phyloP scores from a whole-genome alignment of 2,329 filamentous ascomycete species.

The Colletotrichum cuscutae region DNA sequence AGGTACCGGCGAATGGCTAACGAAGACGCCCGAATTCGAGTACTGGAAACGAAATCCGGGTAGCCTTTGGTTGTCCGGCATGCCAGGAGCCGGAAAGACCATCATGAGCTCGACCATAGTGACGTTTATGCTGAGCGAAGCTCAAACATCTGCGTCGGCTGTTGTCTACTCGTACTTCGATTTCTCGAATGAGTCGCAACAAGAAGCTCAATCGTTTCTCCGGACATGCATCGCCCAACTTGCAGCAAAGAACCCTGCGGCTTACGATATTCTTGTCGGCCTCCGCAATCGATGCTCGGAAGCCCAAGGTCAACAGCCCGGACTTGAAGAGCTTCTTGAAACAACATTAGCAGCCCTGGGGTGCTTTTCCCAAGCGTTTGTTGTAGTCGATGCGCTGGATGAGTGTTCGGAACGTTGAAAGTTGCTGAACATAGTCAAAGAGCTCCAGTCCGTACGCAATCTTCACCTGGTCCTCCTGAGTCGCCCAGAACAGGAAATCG shows the following conservation, averaged over 20 bases:
- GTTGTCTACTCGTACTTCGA: background rate
- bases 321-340: background rate
- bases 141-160: background rate
- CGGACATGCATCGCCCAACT: background rate
- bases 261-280: background rate
- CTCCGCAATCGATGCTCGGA: background rate
- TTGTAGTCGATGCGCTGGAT: background rate
- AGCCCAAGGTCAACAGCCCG: background rate
- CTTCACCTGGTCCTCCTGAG: background rate
- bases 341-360: background rate
- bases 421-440: background rate
- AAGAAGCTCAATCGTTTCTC: background rate
- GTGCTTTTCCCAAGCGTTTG: background rate
- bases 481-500: background rate
- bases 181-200: background rate
- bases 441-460: background rate
- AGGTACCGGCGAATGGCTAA: background rate
- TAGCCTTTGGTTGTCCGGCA: background rate
- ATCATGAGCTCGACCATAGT: background rate
- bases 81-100: background rate
- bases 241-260: background rate
- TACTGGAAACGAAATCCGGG: background rate
- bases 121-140: accelerated
- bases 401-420: background rate
- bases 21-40: background rate